These are phyloP conservation scores for Diplocarpon mali DNA, from an alignment of 2,329 filamentous ascomycete genomes.

Conservation along the genomic window DNA sequence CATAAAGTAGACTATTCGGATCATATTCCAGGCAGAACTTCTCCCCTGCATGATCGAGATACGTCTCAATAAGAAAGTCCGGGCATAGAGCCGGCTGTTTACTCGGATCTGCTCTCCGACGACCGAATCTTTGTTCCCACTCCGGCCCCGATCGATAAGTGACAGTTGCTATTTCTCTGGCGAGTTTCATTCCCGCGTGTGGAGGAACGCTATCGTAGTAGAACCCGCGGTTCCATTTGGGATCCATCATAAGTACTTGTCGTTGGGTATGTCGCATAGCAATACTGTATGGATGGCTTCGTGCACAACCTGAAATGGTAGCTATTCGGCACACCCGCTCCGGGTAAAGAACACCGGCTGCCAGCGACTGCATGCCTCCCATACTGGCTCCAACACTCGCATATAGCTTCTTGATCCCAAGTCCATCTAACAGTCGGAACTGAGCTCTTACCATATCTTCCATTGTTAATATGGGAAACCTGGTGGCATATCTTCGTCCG, in stretches of 20 bases:
- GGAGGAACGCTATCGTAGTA: slow-evolving; percentile 85
- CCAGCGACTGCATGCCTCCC: slow-evolving; percentile 96
- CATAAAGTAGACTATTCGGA: slow-evolving; percentile 87
- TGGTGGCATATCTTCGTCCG: slow-evolving; percentile 79
- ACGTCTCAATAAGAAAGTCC: slow-evolving; percentile 96
- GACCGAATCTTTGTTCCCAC: slow-evolving; percentile 91
- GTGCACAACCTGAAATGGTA: slow-evolving; percentile 84
- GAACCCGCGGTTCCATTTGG: slow-evolving; percentile 90
- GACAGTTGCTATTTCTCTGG: slow-evolving; percentile 92
- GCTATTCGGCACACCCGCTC: slow-evolving; percentile 72
- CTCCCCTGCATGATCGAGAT: slow-evolving; percentile 93
- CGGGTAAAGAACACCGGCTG: slow-evolving; percentile 74
- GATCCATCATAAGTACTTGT: slow-evolving; percentile 98
- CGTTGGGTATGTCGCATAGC: slow-evolving; percentile 97
- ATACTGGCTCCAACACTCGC: slow-evolving; percentile 94
- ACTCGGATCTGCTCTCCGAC: slow-evolving; percentile 72
- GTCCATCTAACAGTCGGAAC: slow-evolving; percentile 71
- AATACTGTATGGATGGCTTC: slow-evolving; percentile 95
- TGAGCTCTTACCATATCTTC: slow-evolving; percentile 97
- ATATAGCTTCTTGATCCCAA: slow-evolving; percentile 70
- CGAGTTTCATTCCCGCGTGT: slow-evolving; percentile 95
- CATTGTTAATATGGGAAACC: slow-evolving; percentile 91
- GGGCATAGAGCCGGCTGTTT: slow-evolving; percentile 90
- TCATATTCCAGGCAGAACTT: slow-evolving; percentile 98
- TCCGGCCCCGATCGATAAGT: slow-evolving; percentile 95